phyloP scores from a whole-genome alignment of 1,139 yeast species.

The Pichia norvegensis region DNA sequence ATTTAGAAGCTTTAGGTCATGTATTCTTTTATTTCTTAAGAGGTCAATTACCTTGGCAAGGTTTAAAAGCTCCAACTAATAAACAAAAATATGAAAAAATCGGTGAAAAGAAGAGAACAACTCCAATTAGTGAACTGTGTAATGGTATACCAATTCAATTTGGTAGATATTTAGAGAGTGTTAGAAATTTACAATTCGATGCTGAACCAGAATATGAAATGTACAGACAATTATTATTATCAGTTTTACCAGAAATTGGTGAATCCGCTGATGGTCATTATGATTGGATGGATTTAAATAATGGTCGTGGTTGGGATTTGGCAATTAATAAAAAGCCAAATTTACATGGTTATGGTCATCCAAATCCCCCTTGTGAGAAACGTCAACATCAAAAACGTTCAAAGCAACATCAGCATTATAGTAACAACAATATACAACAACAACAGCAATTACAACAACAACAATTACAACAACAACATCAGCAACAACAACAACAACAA shows the following conservation, averaged over 20 bases:
- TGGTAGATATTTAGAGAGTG: constrained; percentile 67
- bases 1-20: constrained; percentile 90
- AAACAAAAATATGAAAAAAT: constrained; percentile 94
- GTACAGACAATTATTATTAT: constrained; percentile 54
- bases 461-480: constrained; percentile 7
- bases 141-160: constrained; percentile 65
- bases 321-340: constrained; percentile 72
- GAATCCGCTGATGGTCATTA: constrained; percentile 58
- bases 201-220: constrained; percentile 74
- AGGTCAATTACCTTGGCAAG: constrained; percentile 98
- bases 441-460: constrained; percentile 15
- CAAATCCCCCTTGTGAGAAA: constrained; percentile 56
- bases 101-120: constrained; percentile 71
- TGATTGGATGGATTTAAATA: constrained; percentile 79
- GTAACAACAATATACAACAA: constrained; percentile 11
- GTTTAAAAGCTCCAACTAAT: constrained; percentile 95
- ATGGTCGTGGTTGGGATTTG: constrained; percentile 80
- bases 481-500: constrained; percentile 15
- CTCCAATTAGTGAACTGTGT: constrained; percentile 62
- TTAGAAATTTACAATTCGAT: constrained; percentile 64
- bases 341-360: constrained; percentile 72
- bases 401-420: constrained; percentile 16
- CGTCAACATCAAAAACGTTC: constrained; percentile 41
- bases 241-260: constrained; percentile 53
- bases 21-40: constrained; percentile 88